Base-by-base conservation (phyloP, 192 early-diverging fungal genomes). In the Dissophora ornata region DNA sequence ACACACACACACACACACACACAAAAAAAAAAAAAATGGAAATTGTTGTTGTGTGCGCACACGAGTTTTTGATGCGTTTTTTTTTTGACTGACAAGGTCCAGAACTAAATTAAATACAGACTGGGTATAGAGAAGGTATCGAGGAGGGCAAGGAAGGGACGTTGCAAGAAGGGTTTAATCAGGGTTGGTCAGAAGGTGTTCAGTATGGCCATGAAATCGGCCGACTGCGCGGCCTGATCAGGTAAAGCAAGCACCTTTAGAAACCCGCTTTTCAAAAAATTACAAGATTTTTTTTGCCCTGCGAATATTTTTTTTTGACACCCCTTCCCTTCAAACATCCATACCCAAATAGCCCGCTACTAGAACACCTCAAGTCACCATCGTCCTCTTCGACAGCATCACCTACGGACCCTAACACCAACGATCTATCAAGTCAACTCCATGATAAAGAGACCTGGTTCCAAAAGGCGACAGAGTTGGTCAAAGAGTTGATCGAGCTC, bases 101-200 rank as follows among this genome's bases (percentile, higher is more conserved):
- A 9, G 15, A 21, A 22, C 19, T 11, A 34, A 30, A 30, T 25
- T 28, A 10, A 3, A 26, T 10, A 26, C 78, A 90, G 88, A 78
- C 69, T 24, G 89, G 89, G 16, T 90, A 89, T 62, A 85, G 85
- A 49, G 89, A 88, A 30, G 89, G 89, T 4, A 85, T 90, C 38
- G 69, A 83, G 10, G 89, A 88, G 62, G 88, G 86, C 11, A 89
- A 90, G 51, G 84, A 89, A 48, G 57, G 67, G 0, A 79, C 73
- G 7, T 60, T 90, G 47, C 89, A 90, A 59, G 25, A 82, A 25
- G 89, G 89, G 4, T 90, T 90, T 66, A 87, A 90, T 66, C 59
- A 58, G 18, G 89, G 89, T 3, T 90, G 85, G 70, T 59, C 60
- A n/a, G 86, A 88, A 42, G 89, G 85, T 8, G 69, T 84, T 10